phyloP scores from a whole-genome alignment of 73 alveolate genomes.

The Uronychia binucleata region DNA sequence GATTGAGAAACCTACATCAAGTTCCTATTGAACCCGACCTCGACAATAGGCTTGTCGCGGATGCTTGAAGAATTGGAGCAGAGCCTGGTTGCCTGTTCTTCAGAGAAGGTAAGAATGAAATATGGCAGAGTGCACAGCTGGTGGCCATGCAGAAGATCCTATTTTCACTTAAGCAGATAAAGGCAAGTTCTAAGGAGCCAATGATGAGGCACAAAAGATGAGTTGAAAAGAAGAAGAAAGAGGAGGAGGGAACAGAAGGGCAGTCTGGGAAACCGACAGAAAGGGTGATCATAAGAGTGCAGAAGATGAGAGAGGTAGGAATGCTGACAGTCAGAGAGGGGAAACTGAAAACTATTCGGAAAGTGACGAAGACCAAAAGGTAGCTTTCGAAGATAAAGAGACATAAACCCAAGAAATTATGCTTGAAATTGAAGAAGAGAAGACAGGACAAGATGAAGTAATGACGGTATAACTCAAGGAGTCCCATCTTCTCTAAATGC shows the following conservation, averaged over 20 bases:
- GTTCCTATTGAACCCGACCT: background rate
- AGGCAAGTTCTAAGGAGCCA: background rate
- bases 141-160: background rate
- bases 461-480: no score
- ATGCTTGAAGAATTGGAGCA: background rate
- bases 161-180: background rate
- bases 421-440: background rate
- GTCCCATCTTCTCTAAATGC: no score
- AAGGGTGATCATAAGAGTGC: background rate
- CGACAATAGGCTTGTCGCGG: background rate
- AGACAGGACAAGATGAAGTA: background rate
- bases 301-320: background rate
- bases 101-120: background rate
- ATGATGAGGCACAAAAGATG: background rate
- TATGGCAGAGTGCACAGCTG: background rate
- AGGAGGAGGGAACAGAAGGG: background rate
- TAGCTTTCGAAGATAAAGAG: background rate
- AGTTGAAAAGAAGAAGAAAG: background rate
- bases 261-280: background rate
- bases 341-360: background rate
- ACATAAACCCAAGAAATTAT: background rate
- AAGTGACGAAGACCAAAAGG: background rate
- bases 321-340: background rate
- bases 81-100: background rate
- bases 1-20: background rate